Evolutionary conservation across 2,329 filamentous ascomycete genomes (phyloP).

Genomic region (Cordyceps pruinosa): DNA sequence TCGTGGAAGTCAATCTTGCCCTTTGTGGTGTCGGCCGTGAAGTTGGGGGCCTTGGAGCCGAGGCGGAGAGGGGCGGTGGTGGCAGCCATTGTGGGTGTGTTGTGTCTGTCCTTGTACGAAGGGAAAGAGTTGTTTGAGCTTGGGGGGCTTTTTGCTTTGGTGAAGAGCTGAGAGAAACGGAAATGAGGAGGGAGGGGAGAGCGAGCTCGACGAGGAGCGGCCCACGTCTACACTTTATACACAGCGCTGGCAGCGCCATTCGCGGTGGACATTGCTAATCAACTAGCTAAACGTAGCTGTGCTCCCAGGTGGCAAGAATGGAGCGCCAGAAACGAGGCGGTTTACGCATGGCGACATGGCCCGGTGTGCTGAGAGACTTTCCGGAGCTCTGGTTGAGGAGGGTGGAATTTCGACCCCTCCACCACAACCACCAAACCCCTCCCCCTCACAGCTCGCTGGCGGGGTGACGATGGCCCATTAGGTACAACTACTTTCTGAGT

Average conservation of each 20-base stretch:
- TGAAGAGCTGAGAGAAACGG: background rate
- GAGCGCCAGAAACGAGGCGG: background rate
- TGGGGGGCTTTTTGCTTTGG: background rate
- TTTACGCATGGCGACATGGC: conserved; percentile 5
- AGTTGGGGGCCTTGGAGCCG: conserved; percentile 67
- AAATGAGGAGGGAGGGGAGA: background rate
- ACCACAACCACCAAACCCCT: conserved; percentile 3
- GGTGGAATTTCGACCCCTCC: conserved; percentile 1
- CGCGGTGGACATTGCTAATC: conserved; percentile 8
- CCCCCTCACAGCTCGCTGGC: conserved; percentile 1
- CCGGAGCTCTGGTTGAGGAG: background rate
- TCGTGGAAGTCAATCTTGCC: conserved; percentile 78
- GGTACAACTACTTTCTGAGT: too few relatives aligned
- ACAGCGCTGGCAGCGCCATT: background rate
- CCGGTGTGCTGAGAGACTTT: background rate
- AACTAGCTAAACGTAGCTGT: background rate
- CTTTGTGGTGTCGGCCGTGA: conserved; percentile 72
- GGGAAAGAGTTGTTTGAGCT: background rate
- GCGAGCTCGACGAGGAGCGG: background rate
- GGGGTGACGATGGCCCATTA: background rate
- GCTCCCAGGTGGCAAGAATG: background rate
- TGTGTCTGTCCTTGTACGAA: background rate
- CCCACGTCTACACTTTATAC: background rate
- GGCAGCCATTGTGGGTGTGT: conserved; percentile 23
- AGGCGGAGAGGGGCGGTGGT: conserved; percentile 46